Evolutionary conservation across 2,329 filamentous ascomycete genomes (phyloP).

Genomic region (Knoxdaviesia capensis): DNA sequence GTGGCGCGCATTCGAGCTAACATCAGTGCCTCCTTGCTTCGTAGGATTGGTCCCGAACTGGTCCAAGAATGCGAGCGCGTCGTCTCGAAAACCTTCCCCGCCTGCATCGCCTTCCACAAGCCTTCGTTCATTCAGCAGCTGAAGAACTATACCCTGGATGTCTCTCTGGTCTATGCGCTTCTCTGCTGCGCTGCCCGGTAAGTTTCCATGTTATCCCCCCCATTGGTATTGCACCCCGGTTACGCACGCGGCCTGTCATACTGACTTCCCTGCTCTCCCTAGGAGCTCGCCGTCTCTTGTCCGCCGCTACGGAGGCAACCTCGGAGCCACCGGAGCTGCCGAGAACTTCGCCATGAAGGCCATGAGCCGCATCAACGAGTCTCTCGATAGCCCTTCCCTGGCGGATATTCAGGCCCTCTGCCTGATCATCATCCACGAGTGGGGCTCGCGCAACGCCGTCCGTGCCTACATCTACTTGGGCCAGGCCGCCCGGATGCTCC

Average conservation of each 20-base stretch:
- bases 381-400: constrained; percentile 36
- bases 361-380: constrained; percentile 34
- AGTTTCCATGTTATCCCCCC: constrained; percentile 9
- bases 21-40: constrained; percentile 4
- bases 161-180: constrained; percentile 35
- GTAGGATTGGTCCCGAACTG: constrained; percentile 33
- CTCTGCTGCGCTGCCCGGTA: constrained; percentile 38
- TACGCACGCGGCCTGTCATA: neutral
- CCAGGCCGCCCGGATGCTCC: constrained; percentile 41
- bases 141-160: constrained; percentile 33
- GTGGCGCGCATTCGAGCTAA: constrained; percentile 6
- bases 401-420: constrained; percentile 41
- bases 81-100: constrained; percentile 38
- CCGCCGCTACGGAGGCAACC: constrained; percentile 34
- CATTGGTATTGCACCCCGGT: neutral
- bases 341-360: constrained; percentile 40
- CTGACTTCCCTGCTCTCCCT: neutral
- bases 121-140: constrained; percentile 40
- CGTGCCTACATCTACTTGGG: constrained; percentile 43
- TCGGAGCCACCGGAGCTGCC: constrained; percentile 28
- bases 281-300: constrained; percentile 36
- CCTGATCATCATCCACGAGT: constrained; percentile 41
- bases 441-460: constrained; percentile 39
- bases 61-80: constrained; percentile 39
- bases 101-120: constrained; percentile 43